These are phyloP conservation scores for Sophora flavescens DNA, from an alignment of 306 rosid species.

Conservation along the genomic window DNA sequence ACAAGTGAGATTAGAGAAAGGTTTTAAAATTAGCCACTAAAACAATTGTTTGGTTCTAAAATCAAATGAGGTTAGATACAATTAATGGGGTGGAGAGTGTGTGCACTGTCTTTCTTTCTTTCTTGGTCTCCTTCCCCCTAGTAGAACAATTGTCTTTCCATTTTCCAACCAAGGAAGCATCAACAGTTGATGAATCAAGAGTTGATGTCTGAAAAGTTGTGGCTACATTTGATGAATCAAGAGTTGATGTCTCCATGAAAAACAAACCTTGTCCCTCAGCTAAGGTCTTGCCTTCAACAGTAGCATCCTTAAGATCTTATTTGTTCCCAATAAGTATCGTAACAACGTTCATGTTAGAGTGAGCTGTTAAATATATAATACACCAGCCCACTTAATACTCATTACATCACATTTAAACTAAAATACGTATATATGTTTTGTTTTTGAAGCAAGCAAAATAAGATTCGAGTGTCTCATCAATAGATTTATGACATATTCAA, in stretches of 20 bases:
- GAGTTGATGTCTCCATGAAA: slow-evolving; percentile 82
- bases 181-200: too few species aligned
- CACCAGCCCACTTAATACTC: slow-evolving; percentile 58
- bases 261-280: slow-evolving; percentile 81
- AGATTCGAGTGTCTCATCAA: neutral
- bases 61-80: neutral
- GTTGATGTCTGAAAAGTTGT: slow-evolving; percentile 78
- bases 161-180: slow-evolving; percentile 54
- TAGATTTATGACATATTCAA: slow-evolving; percentile 2
- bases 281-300: slow-evolving; percentile 73
- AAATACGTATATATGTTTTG: slow-evolving; percentile 17
- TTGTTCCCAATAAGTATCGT: slow-evolving; percentile 83
- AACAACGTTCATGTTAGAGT: slow-evolving; percentile 84
- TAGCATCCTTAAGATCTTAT: slow-evolving; percentile 79
- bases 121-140: slow-evolving; percentile 55
- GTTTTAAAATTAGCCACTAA: neutral
- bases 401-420: slow-evolving; percentile 37
- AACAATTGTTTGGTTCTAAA: neutral
- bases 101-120: neutral
- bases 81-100: neutral
- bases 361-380: slow-evolving; percentile 72
- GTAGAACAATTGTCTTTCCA: slow-evolving; percentile 72
- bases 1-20: neutral
- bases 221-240: slow-evolving; percentile 74
- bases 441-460: slow-evolving; percentile 24